phyloP scores from a whole-genome alignment of 2,329 filamentous ascomycete species.

The Microascus cirrosus region DNA sequence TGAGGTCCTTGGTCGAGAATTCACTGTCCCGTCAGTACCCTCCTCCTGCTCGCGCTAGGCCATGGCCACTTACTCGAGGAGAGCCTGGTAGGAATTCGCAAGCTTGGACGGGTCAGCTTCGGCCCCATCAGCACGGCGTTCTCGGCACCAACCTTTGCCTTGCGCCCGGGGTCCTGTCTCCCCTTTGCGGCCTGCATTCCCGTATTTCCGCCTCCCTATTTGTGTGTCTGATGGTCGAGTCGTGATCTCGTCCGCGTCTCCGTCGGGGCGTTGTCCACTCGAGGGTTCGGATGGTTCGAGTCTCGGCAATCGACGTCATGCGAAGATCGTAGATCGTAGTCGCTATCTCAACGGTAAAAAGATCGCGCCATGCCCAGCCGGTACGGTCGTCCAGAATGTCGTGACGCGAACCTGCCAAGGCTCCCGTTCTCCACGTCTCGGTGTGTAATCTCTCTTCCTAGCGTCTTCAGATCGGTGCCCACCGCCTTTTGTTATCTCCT shows the following conservation, averaged over 20 bases:
- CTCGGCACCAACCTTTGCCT: slow-evolving; percentile 38
- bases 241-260: neutral
- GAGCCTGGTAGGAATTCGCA: slow-evolving; percentile 90
- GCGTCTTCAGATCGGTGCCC: neutral
- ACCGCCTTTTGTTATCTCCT: neutral
- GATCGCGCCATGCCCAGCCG: neutral
- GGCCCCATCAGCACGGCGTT: neutral
- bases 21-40: slow-evolving; percentile 47
- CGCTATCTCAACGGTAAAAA: neutral
- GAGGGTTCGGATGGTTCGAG: neutral
- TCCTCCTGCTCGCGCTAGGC: slow-evolving; percentile 6
- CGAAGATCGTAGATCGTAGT: neutral
- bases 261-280: neutral
- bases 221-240: neutral
- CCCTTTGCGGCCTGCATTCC: slow-evolving; percentile 43
- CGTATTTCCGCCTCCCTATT: slow-evolving; percentile 7
- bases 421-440: neutral
- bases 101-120: slow-evolving; percentile 46
- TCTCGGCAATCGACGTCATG: neutral
- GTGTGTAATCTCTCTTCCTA: neutral
- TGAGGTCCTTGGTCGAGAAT: slow-evolving; percentile 84
- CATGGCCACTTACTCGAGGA: slow-evolving; percentile 63
- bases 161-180: slow-evolving; percentile 47
- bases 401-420: neutral
- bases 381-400: neutral